Evolutionary conservation across 768 basidiomycete species (phyloP).

Genomic region (Termitomyces sp.): DNA sequence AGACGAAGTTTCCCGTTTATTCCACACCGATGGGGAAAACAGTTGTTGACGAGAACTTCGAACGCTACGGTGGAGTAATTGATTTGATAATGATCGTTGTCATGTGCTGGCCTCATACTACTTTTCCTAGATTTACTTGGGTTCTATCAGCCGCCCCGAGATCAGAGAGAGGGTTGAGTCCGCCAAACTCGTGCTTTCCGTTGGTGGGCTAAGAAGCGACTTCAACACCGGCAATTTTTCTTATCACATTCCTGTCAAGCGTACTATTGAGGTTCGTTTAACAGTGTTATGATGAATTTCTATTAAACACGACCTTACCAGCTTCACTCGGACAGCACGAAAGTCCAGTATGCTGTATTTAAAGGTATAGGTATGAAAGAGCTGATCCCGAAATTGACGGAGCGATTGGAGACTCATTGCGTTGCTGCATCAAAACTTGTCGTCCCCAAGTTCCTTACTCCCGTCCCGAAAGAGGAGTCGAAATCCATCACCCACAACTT

Average conservation of each 20-base stretch:
- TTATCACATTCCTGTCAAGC: neutral
- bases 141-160: neutral
- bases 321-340: neutral
- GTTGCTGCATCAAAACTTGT: neutral
- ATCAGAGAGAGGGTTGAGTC: neutral
- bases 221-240: conserved; percentile 1
- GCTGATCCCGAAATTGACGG: conserved; percentile 1
- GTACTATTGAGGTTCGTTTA: neutral
- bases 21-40: neutral
- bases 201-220: neutral
- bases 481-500: neutral
- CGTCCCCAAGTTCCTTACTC: neutral
- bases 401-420: neutral
- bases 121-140: neutral
- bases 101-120: neutral
- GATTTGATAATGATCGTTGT: neutral
- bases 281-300: neutral
- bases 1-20: neutral
- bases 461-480: neutral
- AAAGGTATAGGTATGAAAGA: conserved; percentile 1
- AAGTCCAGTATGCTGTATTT: neutral
- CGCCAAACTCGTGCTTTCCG: conserved; percentile 4
- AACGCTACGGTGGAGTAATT: conserved; percentile 1
- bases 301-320: neutral
- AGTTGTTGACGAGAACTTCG: neutral